Evolutionary conservation across 148 eudicot genomes (phyloP), one percentile per base, ranked within the genome.

Genomic region (Camellia sinensis): DNA sequence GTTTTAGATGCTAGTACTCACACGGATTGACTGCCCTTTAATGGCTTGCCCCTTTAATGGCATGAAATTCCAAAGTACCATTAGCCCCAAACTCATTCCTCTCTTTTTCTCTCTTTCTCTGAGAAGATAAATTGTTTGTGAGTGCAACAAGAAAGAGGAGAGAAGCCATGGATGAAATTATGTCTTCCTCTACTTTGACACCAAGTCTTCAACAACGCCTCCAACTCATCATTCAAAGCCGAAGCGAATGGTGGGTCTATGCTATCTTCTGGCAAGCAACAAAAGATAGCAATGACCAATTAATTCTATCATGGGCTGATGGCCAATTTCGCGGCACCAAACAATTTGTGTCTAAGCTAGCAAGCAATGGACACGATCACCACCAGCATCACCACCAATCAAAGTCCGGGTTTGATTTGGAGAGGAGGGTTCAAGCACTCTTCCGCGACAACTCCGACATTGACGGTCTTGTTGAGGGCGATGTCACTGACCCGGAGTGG

Each of bases 401-500:
- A 29, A 83, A 85, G 75, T 84, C 82, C 71, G 64, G 88, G 83
- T 94, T 94, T 72, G 80, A 83, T 71, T 87, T 75, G 43, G 53
- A 62, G 29, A 37, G 75, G 6, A 50, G 78, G 65, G 53, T 0
- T 56, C 76, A 56, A 37, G 19, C 45, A 41, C 77, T 74, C 57
- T 56, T 52, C 61, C 7, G 46, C 5, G 52, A 59, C 29, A 57
- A 43, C 64, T 3, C 67, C 52, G 62, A 56, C 40, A 21, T 37
- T 12, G 54, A 6, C 71, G 54, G 12, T 22, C 60, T 60, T 52
- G 15, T 40, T 1, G 69, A 83, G 17, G 45, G 41, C 46, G 67
- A 80, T 21, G 54, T 59, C n/a, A 66, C 63, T 1, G 80, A 79
- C 7, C 67, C 71, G 0, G 76, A 86, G 43, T 71, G 80, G 84